Percentiles rank a stretch among this genome's conserved stretches.
These are phyloP conservation scores for Ashbya aceris DNA, from an alignment of 1,139 yeast genomes.

Conservation along the genomic window DNA sequence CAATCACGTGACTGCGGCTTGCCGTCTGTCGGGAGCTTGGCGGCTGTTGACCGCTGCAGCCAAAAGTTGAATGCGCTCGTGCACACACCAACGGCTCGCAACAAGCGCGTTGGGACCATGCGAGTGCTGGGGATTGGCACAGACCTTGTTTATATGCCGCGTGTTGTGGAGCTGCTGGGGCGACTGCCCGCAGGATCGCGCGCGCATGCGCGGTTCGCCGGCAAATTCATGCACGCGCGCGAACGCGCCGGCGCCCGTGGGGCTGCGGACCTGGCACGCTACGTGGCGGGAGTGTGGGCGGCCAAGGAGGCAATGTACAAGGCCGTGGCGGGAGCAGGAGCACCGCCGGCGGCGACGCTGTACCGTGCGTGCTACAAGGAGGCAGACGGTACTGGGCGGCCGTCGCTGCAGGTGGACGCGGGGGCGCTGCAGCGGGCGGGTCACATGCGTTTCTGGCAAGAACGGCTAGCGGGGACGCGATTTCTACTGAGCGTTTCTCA, in stretches of 20 bases:
- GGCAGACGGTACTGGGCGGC: constrained; percentile 12
- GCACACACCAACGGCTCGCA: no score
- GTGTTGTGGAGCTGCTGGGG: constrained; percentile 11
- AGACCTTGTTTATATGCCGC: constrained; percentile 25
- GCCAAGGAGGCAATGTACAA: constrained; percentile 25
- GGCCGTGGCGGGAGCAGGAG: constrained; percentile 14
- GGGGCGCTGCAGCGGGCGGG: not conserved
- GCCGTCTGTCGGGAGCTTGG: no score
- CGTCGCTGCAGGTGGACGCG: constrained; percentile 14
- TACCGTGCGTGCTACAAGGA: constrained; percentile 21
- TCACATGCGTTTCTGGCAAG: constrained; percentile 3
- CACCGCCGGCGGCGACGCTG: constrained; percentile 24
- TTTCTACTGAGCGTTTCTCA: constrained; percentile 24
- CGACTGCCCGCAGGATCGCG: constrained; percentile 1
- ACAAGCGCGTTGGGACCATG: no score
- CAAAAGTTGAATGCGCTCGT: no score
- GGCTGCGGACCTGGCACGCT: constrained; percentile 5
- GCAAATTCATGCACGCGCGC: constrained; percentile 24
- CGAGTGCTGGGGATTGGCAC: constrained; percentile 23
- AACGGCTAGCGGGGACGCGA: constrained; percentile 9
- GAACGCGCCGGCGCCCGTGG: no score
- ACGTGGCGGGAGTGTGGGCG: constrained; percentile 29
- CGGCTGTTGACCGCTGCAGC: no score
- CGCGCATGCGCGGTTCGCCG: constrained; percentile 11
- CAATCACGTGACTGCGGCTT: no score